Conservation (phyloP, 2,329 filamentous ascomycete species). For the Alternaria incomplexa region DNA sequence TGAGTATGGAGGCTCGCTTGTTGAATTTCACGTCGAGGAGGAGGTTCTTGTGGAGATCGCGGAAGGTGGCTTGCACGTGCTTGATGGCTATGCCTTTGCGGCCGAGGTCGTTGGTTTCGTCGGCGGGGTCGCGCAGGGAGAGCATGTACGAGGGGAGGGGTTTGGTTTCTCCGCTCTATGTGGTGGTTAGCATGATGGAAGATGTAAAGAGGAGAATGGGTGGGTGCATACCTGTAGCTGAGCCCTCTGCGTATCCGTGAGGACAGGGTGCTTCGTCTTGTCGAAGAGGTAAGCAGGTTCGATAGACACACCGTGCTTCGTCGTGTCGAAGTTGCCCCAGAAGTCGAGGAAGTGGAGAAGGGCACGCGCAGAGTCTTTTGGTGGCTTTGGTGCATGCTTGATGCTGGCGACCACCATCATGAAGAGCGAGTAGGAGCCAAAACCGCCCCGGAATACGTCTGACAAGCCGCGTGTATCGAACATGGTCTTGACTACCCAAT, state of each 20-base stretch:
- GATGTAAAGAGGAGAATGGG: not conserved
- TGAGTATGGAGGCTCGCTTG: slow-evolving; percentile 25
- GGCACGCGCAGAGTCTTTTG: slow-evolving; percentile 47
- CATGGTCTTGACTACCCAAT: slow-evolving; percentile 56
- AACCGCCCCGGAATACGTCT: slow-evolving; percentile 55
- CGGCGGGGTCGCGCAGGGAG: slow-evolving; percentile 65
- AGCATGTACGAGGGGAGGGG: slow-evolving; percentile 49
- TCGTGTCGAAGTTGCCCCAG: slow-evolving; percentile 57
- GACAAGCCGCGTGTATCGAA: slow-evolving; percentile 59
- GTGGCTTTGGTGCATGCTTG: slow-evolving; percentile 50
- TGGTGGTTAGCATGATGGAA: slow-evolving; percentile 7
- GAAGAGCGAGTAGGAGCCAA: slow-evolving; percentile 62
- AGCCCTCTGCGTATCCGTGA: slow-evolving; percentile 19
- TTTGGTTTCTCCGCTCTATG: slow-evolving; percentile 17
- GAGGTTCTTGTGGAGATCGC: slow-evolving; percentile 20
- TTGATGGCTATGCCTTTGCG: slow-evolving; percentile 55
- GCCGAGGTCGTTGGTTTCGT: slow-evolving; percentile 64
- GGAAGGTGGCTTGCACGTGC: slow-evolving; percentile 57
- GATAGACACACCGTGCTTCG: slow-evolving; percentile 56
- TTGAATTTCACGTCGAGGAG: slow-evolving; percentile 18
- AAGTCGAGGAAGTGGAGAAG: slow-evolving; percentile 59
- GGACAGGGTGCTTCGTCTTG: slow-evolving; percentile 36
- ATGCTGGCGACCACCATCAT: slow-evolving; percentile 64
- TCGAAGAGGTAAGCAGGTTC: slow-evolving; percentile 55
- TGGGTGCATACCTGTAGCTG: slow-evolving; percentile 27